Base-by-base conservation (phyloP, 768 basidiomycete species). In the Rickenella mellea region DNA sequence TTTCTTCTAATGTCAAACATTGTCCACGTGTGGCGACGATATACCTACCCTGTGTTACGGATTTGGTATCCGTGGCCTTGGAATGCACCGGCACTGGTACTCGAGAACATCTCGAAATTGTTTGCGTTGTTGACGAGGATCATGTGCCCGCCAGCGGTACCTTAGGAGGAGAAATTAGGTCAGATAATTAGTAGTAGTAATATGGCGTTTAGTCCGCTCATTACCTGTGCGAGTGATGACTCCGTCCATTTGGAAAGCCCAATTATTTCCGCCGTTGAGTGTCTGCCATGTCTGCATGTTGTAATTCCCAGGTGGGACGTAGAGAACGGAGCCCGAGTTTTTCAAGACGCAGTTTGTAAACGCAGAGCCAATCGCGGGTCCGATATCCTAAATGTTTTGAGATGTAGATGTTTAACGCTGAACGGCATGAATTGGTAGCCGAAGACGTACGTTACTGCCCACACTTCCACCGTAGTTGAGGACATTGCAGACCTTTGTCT, bases 61-160 rank as follows among this genome's bases (percentile, higher is more conserved):
- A 48, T 51, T 27, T 54, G 55, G 46, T 57, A 60, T 8, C 59
- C 59, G 36, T 47, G 42, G 10, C 59, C 57, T 40, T 60, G 59
- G 36, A 60, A 53, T 11, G 49, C 59, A 4, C 59, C 59, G 1
- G 51, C 50, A 32, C 54, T 55, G 40, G 51, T 60, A 29, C 52
- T 51, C 22, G 55, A 57, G 39, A 48, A 60, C 41, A 60, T 51
- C 40, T 60, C 59, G 40, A 60, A 58, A 45, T 60, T 55, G 37
- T 54, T 50, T 19, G 59, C 57, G 33, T 58, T 57, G 24, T 53
- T 30, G 19, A 60, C 50, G 27, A 50, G 48, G 33, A 60, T 56
- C 59, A 60, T 60, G 44, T 60, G 54, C 2, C 59, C 59, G 37
- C 47, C 42, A 11, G 55, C 54, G 4, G 59, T 47, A 52, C 58